Evolutionary conservation across 495 filamentous ascomycete species (phyloP).

Genomic region (Thozetella sp.): DNA sequence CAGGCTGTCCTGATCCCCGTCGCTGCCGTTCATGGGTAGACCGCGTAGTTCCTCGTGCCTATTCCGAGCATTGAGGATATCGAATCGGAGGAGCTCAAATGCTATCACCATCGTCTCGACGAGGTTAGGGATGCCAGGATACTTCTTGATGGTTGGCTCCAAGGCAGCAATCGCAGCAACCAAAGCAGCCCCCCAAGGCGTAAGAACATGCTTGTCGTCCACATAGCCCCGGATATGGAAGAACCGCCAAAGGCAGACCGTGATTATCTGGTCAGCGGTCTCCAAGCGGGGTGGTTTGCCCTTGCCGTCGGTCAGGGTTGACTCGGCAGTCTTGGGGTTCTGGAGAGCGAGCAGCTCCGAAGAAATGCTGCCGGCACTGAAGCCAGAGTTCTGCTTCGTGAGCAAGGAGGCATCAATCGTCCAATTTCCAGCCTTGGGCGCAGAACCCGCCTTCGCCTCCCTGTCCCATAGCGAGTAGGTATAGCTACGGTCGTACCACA

Average conservation of each 20-base stretch:
- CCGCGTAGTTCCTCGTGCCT: conserved; percentile 52
- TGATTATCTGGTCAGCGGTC: conserved; percentile 70
- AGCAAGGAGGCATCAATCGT: conserved; percentile 61
- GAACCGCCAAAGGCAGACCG: conserved; percentile 83
- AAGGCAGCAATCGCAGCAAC: conserved; percentile 66
- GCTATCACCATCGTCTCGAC: conserved; percentile 62
- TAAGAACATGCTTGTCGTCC: conserved; percentile 78
- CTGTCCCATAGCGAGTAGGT: conserved; percentile 68
- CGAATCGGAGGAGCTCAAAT: conserved; percentile 77
- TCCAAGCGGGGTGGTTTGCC: conserved; percentile 42
- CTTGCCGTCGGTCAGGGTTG: conserved; percentile 58
- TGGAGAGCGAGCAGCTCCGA: conserved; percentile 61
- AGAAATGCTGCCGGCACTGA: conserved; percentile 55
- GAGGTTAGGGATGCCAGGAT: conserved; percentile 44
- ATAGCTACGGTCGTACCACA: conserved; percentile 82
- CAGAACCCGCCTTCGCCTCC: conserved; percentile 57
- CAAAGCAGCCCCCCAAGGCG: conserved; percentile 80
- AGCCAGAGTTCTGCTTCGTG: conserved; percentile 41
- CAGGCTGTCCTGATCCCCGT: conserved; percentile 65
- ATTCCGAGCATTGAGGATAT: conserved; percentile 69
- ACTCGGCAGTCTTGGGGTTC: conserved; percentile 64
- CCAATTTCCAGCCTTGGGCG: conserved; percentile 69
- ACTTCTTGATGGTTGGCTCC: conserved; percentile 62
- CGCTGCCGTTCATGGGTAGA: conserved; percentile 47
- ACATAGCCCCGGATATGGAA: conserved; percentile 87